Conservation (phyloP, 2,329 filamentous ascomycete genomes). For the Fusarium austroafricanum region DNA sequence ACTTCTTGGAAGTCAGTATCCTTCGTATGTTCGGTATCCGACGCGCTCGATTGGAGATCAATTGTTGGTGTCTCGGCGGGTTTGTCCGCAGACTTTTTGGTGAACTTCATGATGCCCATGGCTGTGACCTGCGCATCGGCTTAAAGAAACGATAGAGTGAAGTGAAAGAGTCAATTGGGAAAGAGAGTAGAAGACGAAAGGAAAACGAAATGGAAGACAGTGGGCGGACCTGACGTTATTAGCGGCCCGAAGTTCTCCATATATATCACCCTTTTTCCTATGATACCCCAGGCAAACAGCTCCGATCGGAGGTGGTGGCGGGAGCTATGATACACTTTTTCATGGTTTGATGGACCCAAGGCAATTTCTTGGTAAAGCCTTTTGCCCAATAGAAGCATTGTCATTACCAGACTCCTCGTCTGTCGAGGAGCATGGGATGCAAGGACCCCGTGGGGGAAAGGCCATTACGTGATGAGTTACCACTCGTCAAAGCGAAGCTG, state of each 20-base stretch:
- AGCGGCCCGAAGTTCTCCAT: constrained; percentile 33
- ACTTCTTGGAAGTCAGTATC: constrained; percentile 35
- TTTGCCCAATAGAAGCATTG: constrained; percentile 12
- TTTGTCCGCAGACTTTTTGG: constrained; percentile 17
- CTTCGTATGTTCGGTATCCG: constrained; percentile 32
- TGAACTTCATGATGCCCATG: constrained; percentile 36
- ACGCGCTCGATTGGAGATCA: constrained; percentile 19
- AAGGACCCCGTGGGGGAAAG: constrained; percentile 33
- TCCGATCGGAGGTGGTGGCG: constrained; percentile 39
- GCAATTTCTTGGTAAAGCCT: neutral
- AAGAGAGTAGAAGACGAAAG: constrained; percentile 6
- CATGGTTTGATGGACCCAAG: constrained; percentile 27
- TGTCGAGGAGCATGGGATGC: neutral
- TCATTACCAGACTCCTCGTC: constrained; percentile 7
- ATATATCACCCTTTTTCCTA: constrained; percentile 31
- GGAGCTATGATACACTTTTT: constrained; percentile 26
- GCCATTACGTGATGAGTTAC: constrained; percentile 33
- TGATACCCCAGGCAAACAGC: constrained; percentile 27
- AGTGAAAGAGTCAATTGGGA: neutral
- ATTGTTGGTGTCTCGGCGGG: neutral
- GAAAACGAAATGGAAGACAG: neutral
- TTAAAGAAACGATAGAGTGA: too few relatives aligned
- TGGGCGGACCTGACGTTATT: constrained; percentile 30
- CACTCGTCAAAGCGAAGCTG: neutral
- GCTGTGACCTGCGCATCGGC: neutral